Base-by-base conservation (phyloP, 768 basidiomycete genomes). In the Leccinum subgranulosum region DNA sequence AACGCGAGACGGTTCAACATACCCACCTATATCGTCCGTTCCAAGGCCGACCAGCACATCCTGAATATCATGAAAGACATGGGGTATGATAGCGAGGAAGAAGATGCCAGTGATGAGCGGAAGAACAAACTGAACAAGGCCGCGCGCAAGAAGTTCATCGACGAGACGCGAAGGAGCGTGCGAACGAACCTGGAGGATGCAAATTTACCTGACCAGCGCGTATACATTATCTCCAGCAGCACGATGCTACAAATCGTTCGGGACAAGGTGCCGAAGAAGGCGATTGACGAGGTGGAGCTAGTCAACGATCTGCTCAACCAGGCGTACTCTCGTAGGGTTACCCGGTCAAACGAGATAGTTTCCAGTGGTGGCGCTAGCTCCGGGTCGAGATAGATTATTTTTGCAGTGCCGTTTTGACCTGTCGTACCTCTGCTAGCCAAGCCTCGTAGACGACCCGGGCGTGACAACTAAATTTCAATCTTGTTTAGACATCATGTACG, bases 31-130 rank as follows among this genome's bases (percentile, higher is more conserved):
- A 71, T 75, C 34, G 70, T 75, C 21, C 74, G 74, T 2, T 75
- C 75, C 15, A 74, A 76, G 51, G 66, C 75, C 0, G 73, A 75
- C 53, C 68, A 66, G n/a, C 69, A 73, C 28, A 67, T 71, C 33
- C 49, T 46, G 21, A 69, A 69, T 23, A 4, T 59, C 34, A 66
- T 69, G 69, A 60, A 0, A n/a, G 64, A 71, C 0, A 66, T 45
- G 55, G 67, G 66, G 0, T 65, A 68, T 21, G 55, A 69, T 4
- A 58, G 54, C 21, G 67, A 69, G 0, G 65, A 36, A 10, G 60
- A 59, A 2, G 62, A 69, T 14, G n/a, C n/a, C n/a, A n/a, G n/a
- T n/a, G 66, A 43, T 6, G 53, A 56, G 8, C 48, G 46, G 5
- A 54, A 51, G 9, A 23, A 57, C 17, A 54, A 10, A n/a, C 34